Conservation (phyloP, 202 grass and related monocot species). For the Carex sylvatica region DNA sequence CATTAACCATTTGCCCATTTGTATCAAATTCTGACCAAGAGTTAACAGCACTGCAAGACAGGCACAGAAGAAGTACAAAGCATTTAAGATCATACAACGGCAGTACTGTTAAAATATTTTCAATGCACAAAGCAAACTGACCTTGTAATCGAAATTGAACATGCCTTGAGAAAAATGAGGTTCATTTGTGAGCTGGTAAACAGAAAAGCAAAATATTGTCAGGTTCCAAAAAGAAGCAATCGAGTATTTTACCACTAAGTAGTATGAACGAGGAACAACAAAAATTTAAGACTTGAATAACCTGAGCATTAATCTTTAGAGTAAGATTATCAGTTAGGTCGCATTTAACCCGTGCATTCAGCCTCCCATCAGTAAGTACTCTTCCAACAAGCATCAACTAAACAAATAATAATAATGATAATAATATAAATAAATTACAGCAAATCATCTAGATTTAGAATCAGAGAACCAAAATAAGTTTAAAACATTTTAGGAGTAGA, state of each 20-base stretch:
- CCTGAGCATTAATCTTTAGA: slow-evolving; percentile 95
- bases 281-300: slow-evolving; percentile 33
- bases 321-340: slow-evolving; percentile 85
- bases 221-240: slow-evolving; percentile 1
- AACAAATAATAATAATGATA: not conserved
- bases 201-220: slow-evolving; percentile 15
- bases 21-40: not conserved
- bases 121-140: slow-evolving; percentile 25
- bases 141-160: slow-evolving; percentile 99
- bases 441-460: not conserved
- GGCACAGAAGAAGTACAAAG: not conserved
- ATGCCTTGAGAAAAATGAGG: slow-evolving; percentile 97
- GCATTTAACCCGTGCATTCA: slow-evolving; percentile 97
- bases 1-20: not conserved
- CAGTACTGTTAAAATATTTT: slow-evolving; percentile 4
- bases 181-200: slow-evolving; percentile 87
- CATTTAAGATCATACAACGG: not conserved
- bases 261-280: slow-evolving; percentile 15
- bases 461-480: not conserved
- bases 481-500: not conserved
- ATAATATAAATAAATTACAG: slow-evolving; percentile 18
- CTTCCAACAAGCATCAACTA: slow-evolving; percentile 97
- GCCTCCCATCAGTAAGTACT: slow-evolving; percentile 85
- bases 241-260: not conserved
- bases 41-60: not conserved